phyloP scores from a whole-genome alignment of 2,329 filamentous ascomycete species.

The Thielaviopsis euricoi region DNA sequence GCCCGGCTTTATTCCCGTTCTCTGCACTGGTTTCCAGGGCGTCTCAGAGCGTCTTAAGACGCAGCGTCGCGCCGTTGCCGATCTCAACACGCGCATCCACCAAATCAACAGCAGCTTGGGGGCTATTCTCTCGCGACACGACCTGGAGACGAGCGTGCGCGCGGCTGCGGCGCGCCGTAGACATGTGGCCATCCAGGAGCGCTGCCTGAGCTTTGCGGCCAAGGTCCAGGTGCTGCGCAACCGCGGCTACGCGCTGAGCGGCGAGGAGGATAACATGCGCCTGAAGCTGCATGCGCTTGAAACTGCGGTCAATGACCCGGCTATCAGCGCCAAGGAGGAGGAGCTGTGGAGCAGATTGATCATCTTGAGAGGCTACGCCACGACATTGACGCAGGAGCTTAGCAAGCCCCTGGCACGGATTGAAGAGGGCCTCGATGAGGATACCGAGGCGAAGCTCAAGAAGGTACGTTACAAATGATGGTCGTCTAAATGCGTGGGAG shows the following conservation, averaged over 20 bases:
- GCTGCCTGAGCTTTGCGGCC: conserved; percentile 58
- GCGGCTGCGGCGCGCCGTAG: conserved; percentile 55
- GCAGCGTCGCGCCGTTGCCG: conserved; percentile 51
- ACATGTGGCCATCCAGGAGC: conserved; percentile 55
- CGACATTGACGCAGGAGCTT: conserved; percentile 56
- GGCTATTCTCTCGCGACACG: conserved; percentile 57
- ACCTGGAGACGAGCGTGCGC: conserved; percentile 58
- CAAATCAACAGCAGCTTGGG: conserved; percentile 63
- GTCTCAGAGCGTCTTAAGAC: conserved; percentile 56
- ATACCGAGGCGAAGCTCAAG: conserved; percentile 55
- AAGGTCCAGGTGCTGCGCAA: conserved; percentile 70
- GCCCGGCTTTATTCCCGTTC: conserved; percentile 58
- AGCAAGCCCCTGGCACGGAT: conserved; percentile 46
- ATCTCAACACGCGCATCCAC: conserved; percentile 57
- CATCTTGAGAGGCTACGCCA: conserved; percentile 54
- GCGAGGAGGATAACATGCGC: conserved; percentile 63
- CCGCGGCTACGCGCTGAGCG: conserved; percentile 63
- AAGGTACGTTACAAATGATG: conserved; percentile 37
- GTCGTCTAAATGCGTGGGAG: too few relatives aligned
- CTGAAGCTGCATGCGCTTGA: conserved; percentile 55
- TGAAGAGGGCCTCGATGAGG: conserved; percentile 45
- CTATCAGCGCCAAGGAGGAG: conserved; percentile 58
- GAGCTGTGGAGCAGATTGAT: conserved; percentile 76
- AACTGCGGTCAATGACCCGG: conserved; percentile 55
- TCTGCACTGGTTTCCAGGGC: conserved; percentile 57